Evolutionary conservation across 306 rosid genomes (phyloP).

Genomic region (Lupinus albus): DNA sequence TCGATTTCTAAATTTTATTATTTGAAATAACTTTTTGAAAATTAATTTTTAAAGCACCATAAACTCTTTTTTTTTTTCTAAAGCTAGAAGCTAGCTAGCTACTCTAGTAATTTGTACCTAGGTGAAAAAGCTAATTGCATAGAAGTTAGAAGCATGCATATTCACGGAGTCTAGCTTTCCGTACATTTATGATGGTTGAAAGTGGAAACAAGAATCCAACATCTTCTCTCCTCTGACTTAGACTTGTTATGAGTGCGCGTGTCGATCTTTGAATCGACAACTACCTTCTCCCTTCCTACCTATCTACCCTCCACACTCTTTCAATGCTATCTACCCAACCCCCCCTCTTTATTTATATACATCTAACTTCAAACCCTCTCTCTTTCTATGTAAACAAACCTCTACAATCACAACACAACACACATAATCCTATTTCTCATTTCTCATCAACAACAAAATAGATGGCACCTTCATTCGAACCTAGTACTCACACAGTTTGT

Average conservation of each 20-base stretch:
- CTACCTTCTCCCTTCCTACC: slow-evolving; percentile 64
- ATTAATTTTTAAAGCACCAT: too few relatives aligned
- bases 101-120: too few relatives aligned
- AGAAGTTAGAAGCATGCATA: too few relatives aligned
- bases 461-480: slow-evolving; percentile 65
- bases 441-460: neutral
- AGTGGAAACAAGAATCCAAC: neutral
- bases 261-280: slow-evolving; percentile 40
- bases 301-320: slow-evolving; percentile 70
- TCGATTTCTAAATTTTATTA: too few relatives aligned
- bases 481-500: slow-evolving; percentile 51
- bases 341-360: slow-evolving; percentile 32
- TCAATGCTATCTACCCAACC: slow-evolving; percentile 54
- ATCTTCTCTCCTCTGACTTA: neutral
- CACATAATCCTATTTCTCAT: neutral
- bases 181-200: slow-evolving; percentile 27
- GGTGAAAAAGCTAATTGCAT: too few relatives aligned
- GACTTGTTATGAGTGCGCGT: slow-evolving; percentile 26
- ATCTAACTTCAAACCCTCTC: neutral
- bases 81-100: too few relatives aligned
- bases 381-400: neutral
- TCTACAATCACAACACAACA: neutral
- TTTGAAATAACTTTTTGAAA: too few relatives aligned
- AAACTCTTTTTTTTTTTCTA: too few relatives aligned
- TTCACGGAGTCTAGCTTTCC: too few relatives aligned